These are phyloP conservation scores for Conticribra weissflogii DNA, from an alignment of 108 stramenopile species.

Conservation along the genomic window DNA sequence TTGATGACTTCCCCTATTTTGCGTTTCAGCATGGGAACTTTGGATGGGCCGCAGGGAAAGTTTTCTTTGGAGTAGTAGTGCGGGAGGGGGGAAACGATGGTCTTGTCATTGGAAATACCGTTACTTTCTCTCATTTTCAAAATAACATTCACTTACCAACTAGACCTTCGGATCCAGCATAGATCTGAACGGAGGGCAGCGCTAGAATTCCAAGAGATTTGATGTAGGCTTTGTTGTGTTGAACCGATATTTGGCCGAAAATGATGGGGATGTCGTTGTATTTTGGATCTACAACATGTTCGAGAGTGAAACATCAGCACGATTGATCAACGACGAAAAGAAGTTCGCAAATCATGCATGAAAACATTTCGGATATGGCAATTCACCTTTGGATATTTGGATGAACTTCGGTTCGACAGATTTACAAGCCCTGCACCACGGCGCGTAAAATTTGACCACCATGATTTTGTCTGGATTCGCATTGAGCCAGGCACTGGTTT, in stretches of 20 bases:
- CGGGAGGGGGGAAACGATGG: no score
- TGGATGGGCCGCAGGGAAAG: constrained; percentile 90
- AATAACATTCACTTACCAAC: no score
- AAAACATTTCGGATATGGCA: no score
- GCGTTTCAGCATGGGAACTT: constrained; percentile 80
- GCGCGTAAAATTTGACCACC: constrained; percentile 87
- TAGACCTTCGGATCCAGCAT: constrained; percentile 53
- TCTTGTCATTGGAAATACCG: no score
- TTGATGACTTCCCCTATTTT: constrained; percentile 73
- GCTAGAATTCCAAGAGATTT: constrained; percentile 78
- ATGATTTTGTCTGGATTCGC: constrained; percentile 74
- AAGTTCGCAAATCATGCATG: no score
- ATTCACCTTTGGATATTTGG: constrained; percentile 48
- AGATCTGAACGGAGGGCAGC: constrained; percentile 80
- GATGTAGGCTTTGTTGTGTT: constrained; percentile 82
- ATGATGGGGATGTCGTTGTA: constrained; percentile 66
- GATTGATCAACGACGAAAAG: no score
- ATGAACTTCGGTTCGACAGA: constrained; percentile 82
- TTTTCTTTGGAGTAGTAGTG: no score
- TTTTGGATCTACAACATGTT: constrained; percentile 33
- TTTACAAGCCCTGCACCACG: constrained; percentile 87
- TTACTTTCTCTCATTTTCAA: no score
- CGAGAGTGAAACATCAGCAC: no score
- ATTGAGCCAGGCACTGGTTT: constrained; percentile 53
- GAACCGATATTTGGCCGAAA: constrained; percentile 69